These are phyloP conservation scores for Cairneyella variabilis DNA, from an alignment of 495 filamentous ascomycete genomes.

Conservation along the genomic window DNA sequence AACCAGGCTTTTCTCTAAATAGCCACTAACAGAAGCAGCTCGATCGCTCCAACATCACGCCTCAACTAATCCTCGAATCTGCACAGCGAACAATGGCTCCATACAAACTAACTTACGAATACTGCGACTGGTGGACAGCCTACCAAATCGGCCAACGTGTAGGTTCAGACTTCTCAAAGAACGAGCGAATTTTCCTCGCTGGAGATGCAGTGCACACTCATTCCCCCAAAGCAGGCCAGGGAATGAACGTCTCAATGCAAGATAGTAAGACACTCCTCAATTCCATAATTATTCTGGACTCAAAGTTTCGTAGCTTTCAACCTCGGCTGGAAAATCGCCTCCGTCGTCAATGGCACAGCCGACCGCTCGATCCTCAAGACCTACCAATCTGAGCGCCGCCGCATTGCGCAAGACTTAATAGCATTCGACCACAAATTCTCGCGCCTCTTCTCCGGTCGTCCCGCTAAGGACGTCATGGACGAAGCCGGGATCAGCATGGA, in stretches of 20 bases:
- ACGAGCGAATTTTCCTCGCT: slow-evolving; percentile 17
- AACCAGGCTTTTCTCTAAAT: background rate
- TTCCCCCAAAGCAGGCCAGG: slow-evolving; percentile 70
- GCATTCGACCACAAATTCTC: slow-evolving; percentile 64
- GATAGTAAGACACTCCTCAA: slow-evolving; percentile 29
- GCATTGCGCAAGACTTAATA: slow-evolving; percentile 69
- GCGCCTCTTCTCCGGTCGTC: slow-evolving; percentile 38
- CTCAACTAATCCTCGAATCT: slow-evolving; percentile 51
- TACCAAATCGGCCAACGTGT: slow-evolving; percentile 32
- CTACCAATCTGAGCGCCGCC: slow-evolving; percentile 65
- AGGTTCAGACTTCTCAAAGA: slow-evolving; percentile 14
- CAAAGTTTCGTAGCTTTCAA: slow-evolving; percentile 56
- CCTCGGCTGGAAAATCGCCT: slow-evolving; percentile 69
- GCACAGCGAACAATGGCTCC: slow-evolving; percentile 58
- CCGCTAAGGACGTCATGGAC: slow-evolving; percentile 34
- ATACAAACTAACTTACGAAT: slow-evolving; percentile 56
- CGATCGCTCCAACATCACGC: slow-evolving; percentile 54
- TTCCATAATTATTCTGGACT: slow-evolving; percentile 29
- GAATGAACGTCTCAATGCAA: slow-evolving; percentile 70
- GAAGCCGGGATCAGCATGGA: slow-evolving; percentile 37
- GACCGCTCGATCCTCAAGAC: slow-evolving; percentile 57
- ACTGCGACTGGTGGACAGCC: slow-evolving; percentile 66
- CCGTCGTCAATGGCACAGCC: slow-evolving; percentile 51
- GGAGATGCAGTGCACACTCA: slow-evolving; percentile 61
- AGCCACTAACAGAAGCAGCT: slow-evolving; percentile 14